Conservation (phyloP, 306 rosid species). For the Malus asiatica region DNA sequence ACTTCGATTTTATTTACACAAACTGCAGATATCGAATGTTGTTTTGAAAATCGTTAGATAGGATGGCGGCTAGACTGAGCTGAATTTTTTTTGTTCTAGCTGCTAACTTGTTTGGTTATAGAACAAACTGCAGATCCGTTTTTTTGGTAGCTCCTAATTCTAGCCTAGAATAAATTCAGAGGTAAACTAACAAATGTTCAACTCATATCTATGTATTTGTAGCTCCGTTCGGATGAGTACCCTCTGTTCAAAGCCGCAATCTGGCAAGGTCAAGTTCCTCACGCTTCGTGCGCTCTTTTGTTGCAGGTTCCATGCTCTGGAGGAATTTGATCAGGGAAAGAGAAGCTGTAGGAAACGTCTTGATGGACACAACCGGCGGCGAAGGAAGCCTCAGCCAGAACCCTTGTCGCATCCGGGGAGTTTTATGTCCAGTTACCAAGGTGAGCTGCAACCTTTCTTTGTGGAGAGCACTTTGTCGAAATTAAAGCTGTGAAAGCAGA, state of each 20-base stretch:
- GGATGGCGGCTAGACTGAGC: not conserved
- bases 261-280: not conserved
- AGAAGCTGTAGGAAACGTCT: constrained; percentile 94
- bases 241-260: not conserved
- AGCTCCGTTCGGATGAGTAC: not conserved
- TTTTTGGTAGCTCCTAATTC: not conserved
- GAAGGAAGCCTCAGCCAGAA: constrained; percentile 89
- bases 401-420: constrained; percentile 39
- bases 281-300: not conserved
- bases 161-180: not conserved
- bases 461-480: not conserved
- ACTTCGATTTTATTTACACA: not conserved
- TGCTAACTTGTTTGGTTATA: not conserved
- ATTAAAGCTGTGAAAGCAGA: not conserved
- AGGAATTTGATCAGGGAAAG: constrained; percentile 93
- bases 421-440: constrained; percentile 58
- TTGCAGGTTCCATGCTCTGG: constrained; percentile 82
- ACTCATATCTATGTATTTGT: not conserved
- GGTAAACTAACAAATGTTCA: not conserved
- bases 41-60: not conserved
- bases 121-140: not conserved
- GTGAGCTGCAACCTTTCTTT: constrained; percentile 32
- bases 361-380: constrained; percentile 90
- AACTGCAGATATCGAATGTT: not conserved
- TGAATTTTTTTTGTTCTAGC: not conserved